Evolutionary conservation across 2,329 filamentous ascomycete species (phyloP).

Genomic region (Pseudomassariella vexata): DNA sequence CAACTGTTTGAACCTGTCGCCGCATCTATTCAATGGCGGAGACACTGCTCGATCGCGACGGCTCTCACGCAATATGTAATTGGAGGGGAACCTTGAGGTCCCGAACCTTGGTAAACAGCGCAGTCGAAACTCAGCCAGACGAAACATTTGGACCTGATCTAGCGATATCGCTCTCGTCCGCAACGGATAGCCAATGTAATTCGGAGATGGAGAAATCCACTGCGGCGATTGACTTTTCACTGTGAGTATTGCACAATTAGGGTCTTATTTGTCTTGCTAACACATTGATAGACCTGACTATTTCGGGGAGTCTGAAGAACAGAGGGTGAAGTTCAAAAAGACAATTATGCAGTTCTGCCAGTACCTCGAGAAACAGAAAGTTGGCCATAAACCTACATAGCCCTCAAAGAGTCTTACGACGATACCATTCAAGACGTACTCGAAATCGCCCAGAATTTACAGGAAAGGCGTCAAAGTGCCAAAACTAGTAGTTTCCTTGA

Average conservation of each 20-base stretch:
- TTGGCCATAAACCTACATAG: constrained; percentile 9
- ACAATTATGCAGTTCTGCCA: constrained; percentile 9
- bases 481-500: constrained; percentile 8
- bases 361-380: constrained; percentile 10
- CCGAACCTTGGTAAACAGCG: constrained; percentile 9
- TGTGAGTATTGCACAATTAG: too few relatives aligned
- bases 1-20: too few relatives aligned
- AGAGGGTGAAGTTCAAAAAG: constrained; percentile 8
- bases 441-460: constrained; percentile 9
- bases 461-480: constrained; percentile 8
- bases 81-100: too few relatives aligned
- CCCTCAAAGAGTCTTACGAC: constrained; percentile 8
- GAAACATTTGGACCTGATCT: constrained; percentile 8
- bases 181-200: too few relatives aligned
- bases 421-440: constrained; percentile 12
- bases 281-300: constrained; percentile 8
- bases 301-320: constrained; percentile 10
- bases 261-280: too few relatives aligned
- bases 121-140: constrained; percentile 8
- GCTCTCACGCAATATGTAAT: too few relatives aligned
- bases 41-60: too few relatives aligned
- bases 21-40: too few relatives aligned
- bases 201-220: constrained; percentile 9
- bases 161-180: constrained; percentile 9
- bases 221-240: constrained; percentile 2